These are phyloP conservation scores for Sporobolus alterniflorus DNA, from an alignment of 202 grass and related monocot genomes.

Conservation along the genomic window DNA sequence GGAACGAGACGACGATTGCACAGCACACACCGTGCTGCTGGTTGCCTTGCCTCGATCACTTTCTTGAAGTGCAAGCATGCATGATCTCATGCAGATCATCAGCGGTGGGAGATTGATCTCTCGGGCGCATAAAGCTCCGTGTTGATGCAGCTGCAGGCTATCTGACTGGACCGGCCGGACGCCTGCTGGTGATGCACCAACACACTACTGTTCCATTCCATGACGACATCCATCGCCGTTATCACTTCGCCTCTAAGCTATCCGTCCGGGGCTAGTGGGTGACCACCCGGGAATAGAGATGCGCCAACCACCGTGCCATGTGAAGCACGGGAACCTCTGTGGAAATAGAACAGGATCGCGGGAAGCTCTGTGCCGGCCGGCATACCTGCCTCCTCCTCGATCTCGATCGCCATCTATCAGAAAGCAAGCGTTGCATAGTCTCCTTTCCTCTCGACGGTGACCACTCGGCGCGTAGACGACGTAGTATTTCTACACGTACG, in stretches of 20 bases:
- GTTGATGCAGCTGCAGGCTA: too few species aligned
- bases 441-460: not conserved
- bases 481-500: not conserved
- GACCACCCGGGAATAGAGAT: slow-evolving; percentile 26
- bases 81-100: not conserved
- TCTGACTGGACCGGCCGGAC: too few species aligned
- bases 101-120: not conserved
- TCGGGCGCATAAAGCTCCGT: too few species aligned
- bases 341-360: too few species aligned
- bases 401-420: not conserved
- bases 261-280: not conserved
- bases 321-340: too few species aligned
- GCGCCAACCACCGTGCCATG: slow-evolving; percentile 6
- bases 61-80: not conserved
- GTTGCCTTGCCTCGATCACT: too few species aligned
- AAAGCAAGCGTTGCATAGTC: not conserved
- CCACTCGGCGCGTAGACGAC: not conserved
- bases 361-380: not conserved
- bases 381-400: slow-evolving; percentile 17
- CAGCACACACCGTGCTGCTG: too few species aligned
- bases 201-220: not conserved
- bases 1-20: not conserved
- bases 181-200: not conserved
- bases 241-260: slow-evolving; percentile 21
- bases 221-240: not conserved